A percentile compares a stretch with the other conserved stretches of the same genome.
Evolutionary conservation across 2,329 filamentous ascomycete species (phyloP).

Genomic region (Colletotrichum trifolii): DNA sequence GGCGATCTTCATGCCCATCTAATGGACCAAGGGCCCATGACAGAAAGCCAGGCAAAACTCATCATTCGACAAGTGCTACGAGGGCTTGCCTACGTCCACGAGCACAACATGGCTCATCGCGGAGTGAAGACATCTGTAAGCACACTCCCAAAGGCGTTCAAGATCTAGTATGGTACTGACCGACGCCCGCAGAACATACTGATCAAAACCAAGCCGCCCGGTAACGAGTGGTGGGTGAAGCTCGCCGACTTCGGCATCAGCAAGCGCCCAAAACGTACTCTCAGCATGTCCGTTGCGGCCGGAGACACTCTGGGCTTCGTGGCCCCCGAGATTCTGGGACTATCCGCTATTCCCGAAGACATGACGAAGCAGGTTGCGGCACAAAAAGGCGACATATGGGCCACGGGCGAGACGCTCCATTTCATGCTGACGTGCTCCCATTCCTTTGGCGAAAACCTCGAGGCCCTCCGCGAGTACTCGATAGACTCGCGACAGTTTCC

Average conservation of each 20-base stretch:
- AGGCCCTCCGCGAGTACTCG: conserved; percentile 3
- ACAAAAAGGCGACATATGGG: conserved; percentile 19
- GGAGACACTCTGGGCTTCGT: conserved; percentile 7
- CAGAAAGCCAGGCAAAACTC: conserved; percentile 1
- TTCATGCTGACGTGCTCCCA: conserved; percentile 12
- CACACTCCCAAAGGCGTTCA: neutral
- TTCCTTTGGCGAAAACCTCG: conserved; percentile 9
- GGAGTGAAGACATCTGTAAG: conserved; percentile 16
- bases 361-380: conserved; percentile 1
- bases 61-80: conserved; percentile 16
- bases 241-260: conserved; percentile 23
- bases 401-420: conserved; percentile 9
- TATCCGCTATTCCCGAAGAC: neutral
- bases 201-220: conserved; percentile 4
- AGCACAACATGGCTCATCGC: conserved; percentile 3
- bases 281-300: conserved; percentile 5
- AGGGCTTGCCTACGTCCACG: conserved; percentile 14
- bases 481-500: conserved; percentile 5
- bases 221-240: conserved; percentile 19
- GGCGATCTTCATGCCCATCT: conserved; percentile 8
- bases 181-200: neutral
- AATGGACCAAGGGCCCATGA: conserved; percentile 8
- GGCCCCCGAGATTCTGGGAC: conserved; percentile 16
- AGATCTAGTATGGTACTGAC: neutral
- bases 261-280: conserved; percentile 3